A percentile compares a stretch with the other conserved stretches of the same genome.
phyloP scores from a whole-genome alignment of 2,329 filamentous ascomycete species.

The Fusarium sarcochroum region DNA sequence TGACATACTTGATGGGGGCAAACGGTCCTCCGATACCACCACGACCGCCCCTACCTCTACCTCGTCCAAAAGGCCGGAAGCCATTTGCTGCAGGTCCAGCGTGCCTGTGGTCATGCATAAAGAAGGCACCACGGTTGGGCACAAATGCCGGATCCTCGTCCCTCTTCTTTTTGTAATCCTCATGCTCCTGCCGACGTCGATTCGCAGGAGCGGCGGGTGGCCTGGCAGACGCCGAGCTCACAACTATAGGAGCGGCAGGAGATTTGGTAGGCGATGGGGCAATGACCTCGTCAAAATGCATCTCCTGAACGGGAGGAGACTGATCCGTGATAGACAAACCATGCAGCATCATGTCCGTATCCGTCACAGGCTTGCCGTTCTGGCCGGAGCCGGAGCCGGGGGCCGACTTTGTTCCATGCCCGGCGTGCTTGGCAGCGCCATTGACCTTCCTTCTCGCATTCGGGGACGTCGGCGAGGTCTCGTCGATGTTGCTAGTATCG shows the following conservation, averaged over 20 bases:
- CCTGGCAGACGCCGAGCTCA: slow-evolving; percentile 66
- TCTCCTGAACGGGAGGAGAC: slow-evolving; percentile 58
- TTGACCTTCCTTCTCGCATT: slow-evolving; percentile 59
- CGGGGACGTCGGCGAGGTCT: slow-evolving; percentile 65
- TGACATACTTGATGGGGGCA: slow-evolving; percentile 74
- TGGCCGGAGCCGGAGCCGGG: slow-evolving; percentile 54
- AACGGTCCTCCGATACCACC: slow-evolving; percentile 71
- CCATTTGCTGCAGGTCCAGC: slow-evolving; percentile 83
- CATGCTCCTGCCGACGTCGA: slow-evolving; percentile 85
- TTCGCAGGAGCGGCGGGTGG: slow-evolving; percentile 74
- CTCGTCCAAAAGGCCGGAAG: slow-evolving; percentile 79
- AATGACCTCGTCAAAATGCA: slow-evolving; percentile 62
- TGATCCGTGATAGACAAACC: slow-evolving; percentile 63
- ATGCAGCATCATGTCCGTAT: slow-evolving; percentile 73
- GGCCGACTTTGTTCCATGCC: slow-evolving; percentile 53
- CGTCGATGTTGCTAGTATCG: slow-evolving; percentile 74
- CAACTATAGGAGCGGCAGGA: slow-evolving; percentile 65
- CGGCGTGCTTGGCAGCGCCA: slow-evolving; percentile 56
- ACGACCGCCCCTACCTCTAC: slow-evolving; percentile 72
- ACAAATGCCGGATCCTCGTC: slow-evolving; percentile 94
- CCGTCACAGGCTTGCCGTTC: slow-evolving; percentile 57
- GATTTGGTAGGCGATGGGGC: slow-evolving; percentile 57
- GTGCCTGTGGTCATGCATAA: slow-evolving; percentile 94
- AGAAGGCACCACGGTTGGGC: slow-evolving; percentile 93
- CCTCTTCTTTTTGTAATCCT: slow-evolving; percentile 89